phyloP scores from a whole-genome alignment of 495 filamentous ascomycete species.

The Aeminium ludgeri region DNA sequence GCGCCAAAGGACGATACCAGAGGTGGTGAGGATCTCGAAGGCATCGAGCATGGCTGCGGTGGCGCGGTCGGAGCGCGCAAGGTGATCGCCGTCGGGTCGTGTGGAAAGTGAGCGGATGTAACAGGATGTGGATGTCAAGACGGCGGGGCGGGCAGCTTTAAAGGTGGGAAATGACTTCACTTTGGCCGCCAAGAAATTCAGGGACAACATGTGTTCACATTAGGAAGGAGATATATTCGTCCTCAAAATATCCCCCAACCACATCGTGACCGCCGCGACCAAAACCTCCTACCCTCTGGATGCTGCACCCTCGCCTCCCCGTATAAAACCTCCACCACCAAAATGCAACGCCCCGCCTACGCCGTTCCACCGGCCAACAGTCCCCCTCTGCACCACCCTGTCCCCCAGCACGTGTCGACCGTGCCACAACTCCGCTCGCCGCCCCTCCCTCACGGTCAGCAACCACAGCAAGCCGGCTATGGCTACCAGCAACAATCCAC shows the following conservation, averaged over 20 bases:
- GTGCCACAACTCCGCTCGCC: slow-evolving; percentile 98
- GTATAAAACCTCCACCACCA: not conserved
- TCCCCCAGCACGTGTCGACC: slow-evolving; percentile 95
- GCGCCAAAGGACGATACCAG: slow-evolving; percentile 93
- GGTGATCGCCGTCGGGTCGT: not conserved
- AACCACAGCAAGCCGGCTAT: slow-evolving; percentile 50
- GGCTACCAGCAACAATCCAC: slow-evolving; percentile 41
- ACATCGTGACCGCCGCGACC: too few species aligned
- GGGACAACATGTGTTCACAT: too few species aligned
- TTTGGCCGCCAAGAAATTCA: not conserved
- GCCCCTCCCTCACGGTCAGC: slow-evolving; percentile 59
- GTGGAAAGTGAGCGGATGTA: not conserved
- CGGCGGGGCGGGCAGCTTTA: not conserved
- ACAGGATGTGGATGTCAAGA: not conserved
- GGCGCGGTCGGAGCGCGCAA: not conserved
- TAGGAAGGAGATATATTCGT: too few species aligned
- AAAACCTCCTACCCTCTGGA: too few species aligned
- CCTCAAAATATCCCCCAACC: too few species aligned
- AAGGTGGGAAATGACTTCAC: slow-evolving; percentile 9
- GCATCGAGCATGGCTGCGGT: slow-evolving; percentile 59
- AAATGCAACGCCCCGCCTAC: slow-evolving; percentile 70
- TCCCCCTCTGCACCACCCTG: slow-evolving; percentile 92
- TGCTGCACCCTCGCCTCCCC: too few species aligned
- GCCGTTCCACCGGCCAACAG: slow-evolving; percentile 58
- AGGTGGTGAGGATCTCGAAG: slow-evolving; percentile 90